Evolutionary conservation across 2,329 filamentous ascomycete genomes (phyloP).

Genomic region (Colletotrichum melonis): DNA sequence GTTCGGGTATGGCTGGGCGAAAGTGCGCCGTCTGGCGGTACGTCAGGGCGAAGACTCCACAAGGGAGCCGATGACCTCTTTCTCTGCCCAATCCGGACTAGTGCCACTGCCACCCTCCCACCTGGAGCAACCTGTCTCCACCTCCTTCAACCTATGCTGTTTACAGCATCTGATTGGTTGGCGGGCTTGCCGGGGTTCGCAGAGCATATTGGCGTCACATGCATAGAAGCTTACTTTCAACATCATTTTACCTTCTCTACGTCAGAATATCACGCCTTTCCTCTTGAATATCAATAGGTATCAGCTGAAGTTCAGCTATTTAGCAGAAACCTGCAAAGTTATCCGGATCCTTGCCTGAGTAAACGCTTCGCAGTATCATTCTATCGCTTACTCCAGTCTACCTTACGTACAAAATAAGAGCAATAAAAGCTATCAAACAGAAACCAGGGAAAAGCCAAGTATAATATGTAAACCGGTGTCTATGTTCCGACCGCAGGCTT

Average conservation of each 20-base stretch:
- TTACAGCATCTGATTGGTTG: slow-evolving; percentile 19
- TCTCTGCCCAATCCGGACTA: slow-evolving; percentile 1
- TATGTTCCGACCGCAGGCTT: not conserved
- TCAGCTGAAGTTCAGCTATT: not conserved
- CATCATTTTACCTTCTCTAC: not conserved
- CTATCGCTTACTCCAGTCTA: not conserved
- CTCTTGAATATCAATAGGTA: not conserved
- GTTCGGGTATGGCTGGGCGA: slow-evolving; percentile 27
- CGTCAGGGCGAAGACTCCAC: slow-evolving; percentile 33
- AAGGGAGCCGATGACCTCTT: slow-evolving; percentile 34
- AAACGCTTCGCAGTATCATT: slow-evolving; percentile 1
- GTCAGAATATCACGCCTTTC: not conserved
- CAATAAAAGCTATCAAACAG: not conserved
- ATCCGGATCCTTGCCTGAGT: not conserved
- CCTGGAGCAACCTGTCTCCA: slow-evolving; percentile 23
- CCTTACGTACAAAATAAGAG: not conserved
- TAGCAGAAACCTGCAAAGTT: not conserved
- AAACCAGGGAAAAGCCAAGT: not conserved
- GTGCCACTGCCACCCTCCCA: slow-evolving; percentile 13
- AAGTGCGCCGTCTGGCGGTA: slow-evolving; percentile 23
- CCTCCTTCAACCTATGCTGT: slow-evolving; percentile 8
- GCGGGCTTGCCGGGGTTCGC: not conserved
- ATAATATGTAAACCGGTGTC: not conserved
- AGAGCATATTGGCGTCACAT: slow-evolving; percentile 24
- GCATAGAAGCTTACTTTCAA: slow-evolving; percentile 3